Evolutionary conservation across 345 rosid genomes (phyloP), one percentile per base, ranked within the genome.

Genomic region (Salix udensis): DNA sequence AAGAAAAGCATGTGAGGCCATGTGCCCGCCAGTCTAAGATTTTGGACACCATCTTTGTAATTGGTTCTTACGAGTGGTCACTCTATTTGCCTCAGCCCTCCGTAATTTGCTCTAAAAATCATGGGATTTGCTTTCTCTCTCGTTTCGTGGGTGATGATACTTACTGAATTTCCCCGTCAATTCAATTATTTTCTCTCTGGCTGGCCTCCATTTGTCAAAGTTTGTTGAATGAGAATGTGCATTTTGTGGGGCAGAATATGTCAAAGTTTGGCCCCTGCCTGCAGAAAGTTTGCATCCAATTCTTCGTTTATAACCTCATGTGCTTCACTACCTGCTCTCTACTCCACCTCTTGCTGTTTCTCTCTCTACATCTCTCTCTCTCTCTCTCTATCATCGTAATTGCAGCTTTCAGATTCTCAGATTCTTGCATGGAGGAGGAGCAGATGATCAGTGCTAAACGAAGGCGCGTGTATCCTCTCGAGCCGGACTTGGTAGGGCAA

Each of bases 341-440:
- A 46, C 15, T 4, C 52, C 52, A 46, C 1, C 50, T 2, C 44
- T 40, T 40, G 44, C 2, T 42, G 46, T 14, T 46, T 15, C 18
- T 15, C 18, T 44, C 50, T 14, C 50, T 44, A 15, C 1, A 15
- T 46, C 50, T 46, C 50, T 15, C 6, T 46, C 52, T 15, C 52
- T 15, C 50, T 46, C 50, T 15, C 5, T 46, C 52, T 15, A 1
- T 46, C 52, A 46, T 13, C 52, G 52, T 46, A 46, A 14, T 46
- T 14, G 52, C 52, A 46, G 0, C 52, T 3, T 14, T 46, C 16
- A 31, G 34, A 31, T 46, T 46, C 18, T 46, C 14, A 31, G 34
- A 31, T 31, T 31, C 34, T 46, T 60, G 72, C 9, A 84, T 86
- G 86, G 81, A 80, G 78, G 68, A 64, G 78, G 71, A 64, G 69